phyloP scores from a whole-genome alignment of 176 grass and related monocot species.

The Triticum monococcum region DNA sequence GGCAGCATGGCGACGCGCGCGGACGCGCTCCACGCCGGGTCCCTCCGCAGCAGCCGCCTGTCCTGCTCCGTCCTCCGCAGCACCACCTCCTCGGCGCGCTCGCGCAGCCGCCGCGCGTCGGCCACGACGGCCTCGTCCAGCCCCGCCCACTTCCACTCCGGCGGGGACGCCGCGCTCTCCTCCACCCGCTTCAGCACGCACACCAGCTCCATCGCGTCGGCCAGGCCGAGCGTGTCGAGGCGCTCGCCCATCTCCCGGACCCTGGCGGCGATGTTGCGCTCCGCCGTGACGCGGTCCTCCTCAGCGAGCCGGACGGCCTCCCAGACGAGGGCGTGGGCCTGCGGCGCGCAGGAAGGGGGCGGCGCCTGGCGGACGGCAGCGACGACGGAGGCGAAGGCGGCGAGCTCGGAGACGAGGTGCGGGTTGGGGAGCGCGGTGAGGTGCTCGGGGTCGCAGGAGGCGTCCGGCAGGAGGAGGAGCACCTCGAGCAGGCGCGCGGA shows the following conservation, averaged over 20 bases:
- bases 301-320: slow-evolving; percentile 59
- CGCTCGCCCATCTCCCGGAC: slow-evolving; percentile 59
- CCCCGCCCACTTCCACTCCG: slow-evolving; percentile 66
- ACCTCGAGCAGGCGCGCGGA: slow-evolving; percentile 78
- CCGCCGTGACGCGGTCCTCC: slow-evolving; percentile 49
- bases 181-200: slow-evolving; percentile 63
- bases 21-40: slow-evolving; percentile 40
- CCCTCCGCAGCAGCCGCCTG: slow-evolving; percentile 41
- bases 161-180: slow-evolving; percentile 18
- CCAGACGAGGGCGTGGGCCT: slow-evolving; percentile 44
- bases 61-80: slow-evolving; percentile 47
- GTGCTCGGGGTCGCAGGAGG: slow-evolving; percentile 24
- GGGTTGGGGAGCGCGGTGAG: slow-evolving; percentile 50
- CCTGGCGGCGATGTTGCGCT: slow-evolving; percentile 49
- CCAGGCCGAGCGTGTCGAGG: slow-evolving; percentile 55
- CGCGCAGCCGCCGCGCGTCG: slow-evolving; percentile 36
- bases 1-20: slow-evolving; percentile 23
- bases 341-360: slow-evolving; percentile 11
- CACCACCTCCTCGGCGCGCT: slow-evolving; percentile 42
- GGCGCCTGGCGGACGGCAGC: slow-evolving; percentile 53
- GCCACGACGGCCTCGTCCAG: slow-evolving; percentile 50
- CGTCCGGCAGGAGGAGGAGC: slow-evolving; percentile 54
- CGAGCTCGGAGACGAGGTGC: slow-evolving; percentile 49
- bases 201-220: slow-evolving; percentile 65
- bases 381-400: slow-evolving; percentile 42